Percentiles rank a stretch among this genome's conserved stretches.
Evolutionary conservation across 2,329 filamentous ascomycete genomes (phyloP).

Genomic region (Remersonia thermophila): DNA sequence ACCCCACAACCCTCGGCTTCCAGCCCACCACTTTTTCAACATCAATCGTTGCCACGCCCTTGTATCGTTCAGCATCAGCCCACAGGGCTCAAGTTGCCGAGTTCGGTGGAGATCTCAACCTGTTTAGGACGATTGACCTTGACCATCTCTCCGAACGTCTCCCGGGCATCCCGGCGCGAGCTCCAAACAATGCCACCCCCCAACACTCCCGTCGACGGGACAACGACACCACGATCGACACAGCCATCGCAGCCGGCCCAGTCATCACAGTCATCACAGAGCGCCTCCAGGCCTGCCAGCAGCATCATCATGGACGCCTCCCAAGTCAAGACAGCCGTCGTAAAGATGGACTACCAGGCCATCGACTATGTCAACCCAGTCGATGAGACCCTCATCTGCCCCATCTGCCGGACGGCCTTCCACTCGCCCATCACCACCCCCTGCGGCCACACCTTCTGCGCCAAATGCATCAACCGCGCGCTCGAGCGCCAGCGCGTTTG

Average conservation of each 20-base stretch:
- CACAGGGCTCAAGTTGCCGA: no score
- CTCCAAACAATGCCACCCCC: constrained; percentile 12
- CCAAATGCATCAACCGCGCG: constrained; percentile 38
- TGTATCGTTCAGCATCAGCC: no score
- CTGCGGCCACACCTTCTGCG: constrained; percentile 56
- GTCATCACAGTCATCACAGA: neutral
- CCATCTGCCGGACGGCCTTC: constrained; percentile 45
- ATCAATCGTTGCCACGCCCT: no score
- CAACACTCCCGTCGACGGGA: constrained; percentile 12
- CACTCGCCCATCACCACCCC: constrained; percentile 47
- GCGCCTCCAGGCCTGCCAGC: constrained; percentile 1
- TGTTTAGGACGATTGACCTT: no score
- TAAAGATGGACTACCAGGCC: constrained; percentile 21
- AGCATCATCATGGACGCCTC: constrained; percentile 4
- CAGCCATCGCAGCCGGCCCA: neutral
- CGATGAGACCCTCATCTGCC: constrained; percentile 26
- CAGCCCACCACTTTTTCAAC: no score
- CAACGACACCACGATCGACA: constrained; percentile 1
- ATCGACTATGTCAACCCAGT: constrained; percentile 23
- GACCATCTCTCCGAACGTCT: no score
- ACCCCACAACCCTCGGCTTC: no score
- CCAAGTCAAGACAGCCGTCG: constrained; percentile 2
- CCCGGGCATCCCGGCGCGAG: no score
- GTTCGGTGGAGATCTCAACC: no score
- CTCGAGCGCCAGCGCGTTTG: constrained; percentile 34